These are phyloP conservation scores for Sapria himalayana DNA, from an alignment of 345 rosid species.

Conservation along the genomic window DNA sequence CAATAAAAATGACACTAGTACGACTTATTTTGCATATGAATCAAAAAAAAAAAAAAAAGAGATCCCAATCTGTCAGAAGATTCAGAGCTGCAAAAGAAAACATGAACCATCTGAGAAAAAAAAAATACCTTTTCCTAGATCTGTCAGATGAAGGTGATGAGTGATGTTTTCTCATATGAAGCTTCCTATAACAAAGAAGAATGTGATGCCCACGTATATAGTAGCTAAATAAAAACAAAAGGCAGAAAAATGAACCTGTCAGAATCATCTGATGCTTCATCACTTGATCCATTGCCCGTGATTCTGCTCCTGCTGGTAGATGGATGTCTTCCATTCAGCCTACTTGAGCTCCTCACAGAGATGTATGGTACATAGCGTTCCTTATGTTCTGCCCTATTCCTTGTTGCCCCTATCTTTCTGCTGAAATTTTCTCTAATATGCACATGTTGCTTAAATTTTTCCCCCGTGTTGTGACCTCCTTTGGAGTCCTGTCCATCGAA, in stretches of 20 bases:
- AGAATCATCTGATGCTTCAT: constrained; percentile 57
- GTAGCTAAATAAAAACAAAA: constrained; percentile 3
- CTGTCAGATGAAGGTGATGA: constrained; percentile 67
- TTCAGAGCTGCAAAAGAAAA: no score
- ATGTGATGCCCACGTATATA: constrained; percentile 7
- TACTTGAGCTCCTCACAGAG: constrained; percentile 28
- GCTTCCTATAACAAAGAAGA: constrained; percentile 30
- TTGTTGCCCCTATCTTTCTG: constrained; percentile 25
- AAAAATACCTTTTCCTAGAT: constrained; percentile 65
- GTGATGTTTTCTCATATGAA: constrained; percentile 28
- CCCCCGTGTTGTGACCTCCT: constrained; percentile 23
- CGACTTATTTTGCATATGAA: no score
- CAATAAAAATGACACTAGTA: no score
- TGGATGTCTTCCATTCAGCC: constrained; percentile 47
- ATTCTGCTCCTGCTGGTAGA: constrained; percentile 33
- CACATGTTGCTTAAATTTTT: constrained; percentile 29
- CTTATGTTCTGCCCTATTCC: constrained; percentile 31
- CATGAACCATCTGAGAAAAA: constrained; percentile 6
- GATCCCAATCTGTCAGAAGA: no score
- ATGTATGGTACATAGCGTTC: constrained; percentile 26
- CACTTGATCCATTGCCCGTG: constrained; percentile 26
- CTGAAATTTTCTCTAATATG: constrained; percentile 26
- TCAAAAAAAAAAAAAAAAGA: no score
- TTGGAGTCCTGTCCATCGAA: constrained; percentile 27
- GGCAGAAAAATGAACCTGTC: constrained; percentile 27